Percentiles rank a stretch among this genome's conserved stretches.
Evolutionary conservation across 2,329 filamentous ascomycete genomes (phyloP).

Genomic region (Epichloe elymi): DNA sequence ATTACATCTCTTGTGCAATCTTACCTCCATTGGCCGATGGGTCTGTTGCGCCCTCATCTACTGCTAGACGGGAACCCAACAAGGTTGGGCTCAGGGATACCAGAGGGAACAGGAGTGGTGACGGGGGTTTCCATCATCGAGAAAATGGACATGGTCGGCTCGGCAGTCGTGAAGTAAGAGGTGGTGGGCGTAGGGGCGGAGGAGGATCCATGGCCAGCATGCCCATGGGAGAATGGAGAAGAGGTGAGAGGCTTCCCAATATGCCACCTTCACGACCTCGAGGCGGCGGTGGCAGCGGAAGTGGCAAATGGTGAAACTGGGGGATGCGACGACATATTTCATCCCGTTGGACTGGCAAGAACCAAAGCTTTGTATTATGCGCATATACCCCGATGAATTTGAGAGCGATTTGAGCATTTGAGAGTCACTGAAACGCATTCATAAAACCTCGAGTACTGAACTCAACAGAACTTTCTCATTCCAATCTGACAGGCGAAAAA

Average conservation of each 20-base stretch:
- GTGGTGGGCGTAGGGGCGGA: conserved; percentile 25
- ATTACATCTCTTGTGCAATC: conserved; percentile 75
- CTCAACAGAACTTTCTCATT: conserved; percentile 14
- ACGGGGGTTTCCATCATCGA: conserved; percentile 14
- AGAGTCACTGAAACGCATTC: neutral
- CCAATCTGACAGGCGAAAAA: conserved; percentile 7
- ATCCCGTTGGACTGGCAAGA: neutral
- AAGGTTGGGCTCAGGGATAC: conserved; percentile 3
- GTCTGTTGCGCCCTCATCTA: conserved; percentile 51
- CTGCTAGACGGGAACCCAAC: conserved; percentile 13
- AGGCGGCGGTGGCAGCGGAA: conserved; percentile 12
- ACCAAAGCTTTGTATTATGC: neutral
- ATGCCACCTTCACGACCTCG: conserved; percentile 22
- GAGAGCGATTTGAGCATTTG: neutral
- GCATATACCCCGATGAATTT: conserved; percentile 15
- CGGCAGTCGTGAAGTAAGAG: conserved; percentile 23
- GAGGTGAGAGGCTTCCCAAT: conserved; percentile 50
- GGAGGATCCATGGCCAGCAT: conserved; percentile 23
- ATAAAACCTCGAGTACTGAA: neutral
- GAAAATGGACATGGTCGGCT: conserved; percentile 20
- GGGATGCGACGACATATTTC: neutral
- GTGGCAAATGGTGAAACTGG: conserved; percentile 15
- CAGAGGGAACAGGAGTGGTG: conserved; percentile 14
- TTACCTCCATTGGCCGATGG: conserved; percentile 64
- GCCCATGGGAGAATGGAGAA: conserved; percentile 50